Percentiles rank a stretch among this genome's conserved stretches.
These are phyloP conservation scores for Apiospora koreana DNA, from an alignment of 2,329 filamentous ascomycete genomes.

Conservation along the genomic window DNA sequence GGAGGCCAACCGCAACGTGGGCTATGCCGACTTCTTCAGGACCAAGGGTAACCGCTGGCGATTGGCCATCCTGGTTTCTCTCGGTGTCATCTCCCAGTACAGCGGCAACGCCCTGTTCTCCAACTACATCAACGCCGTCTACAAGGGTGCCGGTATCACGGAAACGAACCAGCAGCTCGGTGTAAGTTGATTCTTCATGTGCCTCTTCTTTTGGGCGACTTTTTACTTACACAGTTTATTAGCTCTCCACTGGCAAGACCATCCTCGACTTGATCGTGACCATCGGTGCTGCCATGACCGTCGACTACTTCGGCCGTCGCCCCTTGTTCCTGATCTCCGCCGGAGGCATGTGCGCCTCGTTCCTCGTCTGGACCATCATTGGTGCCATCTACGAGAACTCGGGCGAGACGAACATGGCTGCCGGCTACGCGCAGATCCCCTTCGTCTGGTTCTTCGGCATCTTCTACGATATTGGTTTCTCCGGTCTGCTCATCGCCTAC, in stretches of 20 bases:
- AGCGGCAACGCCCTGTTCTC: slow-evolving; percentile 67
- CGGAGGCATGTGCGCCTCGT: slow-evolving; percentile 48
- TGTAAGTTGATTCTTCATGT: slow-evolving; percentile 32
- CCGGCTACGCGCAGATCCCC: slow-evolving; percentile 56
- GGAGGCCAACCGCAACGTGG: slow-evolving; percentile 46
- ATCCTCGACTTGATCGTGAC: slow-evolving; percentile 61
- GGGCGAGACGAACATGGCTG: slow-evolving; percentile 40
- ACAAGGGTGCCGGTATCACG: slow-evolving; percentile 61
- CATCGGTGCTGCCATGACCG: slow-evolving; percentile 50
- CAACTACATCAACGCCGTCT: slow-evolving; percentile 67
- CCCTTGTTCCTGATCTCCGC: slow-evolving; percentile 54
- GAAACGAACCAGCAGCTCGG: slow-evolving; percentile 57
- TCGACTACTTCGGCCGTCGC: slow-evolving; percentile 53
- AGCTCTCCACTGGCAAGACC: slow-evolving; percentile 57
- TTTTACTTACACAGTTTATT: slow-evolving; percentile 24
- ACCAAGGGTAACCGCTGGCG: slow-evolving; percentile 67
- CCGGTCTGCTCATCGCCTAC: slow-evolving; percentile 58
- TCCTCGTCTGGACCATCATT: slow-evolving; percentile 51
- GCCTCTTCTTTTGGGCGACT: no score
- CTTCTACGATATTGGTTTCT: slow-evolving; percentile 62
- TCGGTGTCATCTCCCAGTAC: slow-evolving; percentile 69
- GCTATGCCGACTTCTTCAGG: slow-evolving; percentile 61
- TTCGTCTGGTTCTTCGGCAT: slow-evolving; percentile 62
- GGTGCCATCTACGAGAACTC: slow-evolving; percentile 55
- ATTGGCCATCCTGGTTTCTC: slow-evolving; percentile 60